Evolutionary conservation across 371 early-diverging fungal genomes (phyloP).

Genomic region (Amoeboaphelidium protococcarum): DNA sequence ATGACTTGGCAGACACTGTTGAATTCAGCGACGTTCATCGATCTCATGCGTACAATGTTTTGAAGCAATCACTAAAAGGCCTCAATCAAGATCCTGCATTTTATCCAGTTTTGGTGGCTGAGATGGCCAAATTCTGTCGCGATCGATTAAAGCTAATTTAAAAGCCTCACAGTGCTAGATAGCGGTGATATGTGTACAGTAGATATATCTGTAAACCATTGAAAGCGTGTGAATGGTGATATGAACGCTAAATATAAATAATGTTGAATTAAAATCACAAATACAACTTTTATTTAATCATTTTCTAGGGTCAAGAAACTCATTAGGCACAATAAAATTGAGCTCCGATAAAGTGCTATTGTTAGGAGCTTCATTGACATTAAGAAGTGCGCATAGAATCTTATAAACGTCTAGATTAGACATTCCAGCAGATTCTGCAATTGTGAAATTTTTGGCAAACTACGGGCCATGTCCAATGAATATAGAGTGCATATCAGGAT

Average conservation of each 20-base stretch:
- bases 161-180: neutral
- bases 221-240: neutral
- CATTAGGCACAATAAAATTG: neutral
- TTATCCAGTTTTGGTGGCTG: no score
- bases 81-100: no score
- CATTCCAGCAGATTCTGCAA: slow-evolving; percentile 12
- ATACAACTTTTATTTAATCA: neutral
- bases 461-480: slow-evolving; percentile 59
- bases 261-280: neutral
- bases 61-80: no score
- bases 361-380: slow-evolving; percentile 29
- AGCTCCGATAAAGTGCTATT: slow-evolving; percentile 23
- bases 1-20: no score
- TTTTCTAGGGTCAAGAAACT: neutral
- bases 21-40: no score
- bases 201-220: neutral
- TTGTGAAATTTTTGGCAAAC: slow-evolving; percentile 17
- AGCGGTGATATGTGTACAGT: neutral
- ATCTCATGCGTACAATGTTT: no score
- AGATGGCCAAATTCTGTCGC: no score
- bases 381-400: slow-evolving; percentile 29
- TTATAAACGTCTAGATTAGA: slow-evolving; percentile 46
- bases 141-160: no score
- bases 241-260: neutral
- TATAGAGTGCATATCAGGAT: slow-evolving; percentile 54